Evolutionary conservation across 208 protist species (phyloP), one percentile per base, ranked within the genome.

Genomic region (Perkinsela sp.): DNA sequence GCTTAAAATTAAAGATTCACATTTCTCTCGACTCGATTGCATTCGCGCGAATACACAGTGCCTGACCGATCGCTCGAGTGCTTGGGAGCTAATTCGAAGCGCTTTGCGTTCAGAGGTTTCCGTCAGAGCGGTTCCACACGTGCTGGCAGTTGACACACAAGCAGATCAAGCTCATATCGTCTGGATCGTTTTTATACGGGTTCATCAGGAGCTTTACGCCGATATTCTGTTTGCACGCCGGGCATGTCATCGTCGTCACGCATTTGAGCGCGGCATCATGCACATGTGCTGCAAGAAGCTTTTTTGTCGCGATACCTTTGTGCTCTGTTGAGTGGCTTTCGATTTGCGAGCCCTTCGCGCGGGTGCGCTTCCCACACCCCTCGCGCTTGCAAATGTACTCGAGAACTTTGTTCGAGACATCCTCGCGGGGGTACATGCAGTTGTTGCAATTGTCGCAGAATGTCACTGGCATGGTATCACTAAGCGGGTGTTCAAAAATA

Each of bases 371-470:
- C 6, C 40, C 40, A 22, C 40, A 57, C 22, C 40, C 40, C 22
- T 57, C 40, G 22, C 40, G 40, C 40, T 57, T 57, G 40, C 40
- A 57, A 57, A 57, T 22, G 40, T 57, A 57, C 22, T 57, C 40
- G 6, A 57, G 22, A 57, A 93, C 82, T 30, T 72, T 73, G 30
- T 77, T 70, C 57, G 79, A 72, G 0, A 72, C 29, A 66, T 82
- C 80, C 32, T 78, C 79, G 67, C 88, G 81, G 6, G 87, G 87
- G 72, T 90, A 93, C 2, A 93, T 78, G 2, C 90, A 75, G 72
- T 93, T 93, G 70, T 74, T 85, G 75, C 87, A 93, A 0, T 72
- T 70, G 31, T 77, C 72, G 75, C 87, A 93, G 68, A 93, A 93
- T 28, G 88, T 74, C 85, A 93, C 90, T 77, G 30, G 31, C 16